phyloP scores from a whole-genome alignment of 2,329 filamentous ascomycete genomes.

The Sporothrix dimorphospora region DNA sequence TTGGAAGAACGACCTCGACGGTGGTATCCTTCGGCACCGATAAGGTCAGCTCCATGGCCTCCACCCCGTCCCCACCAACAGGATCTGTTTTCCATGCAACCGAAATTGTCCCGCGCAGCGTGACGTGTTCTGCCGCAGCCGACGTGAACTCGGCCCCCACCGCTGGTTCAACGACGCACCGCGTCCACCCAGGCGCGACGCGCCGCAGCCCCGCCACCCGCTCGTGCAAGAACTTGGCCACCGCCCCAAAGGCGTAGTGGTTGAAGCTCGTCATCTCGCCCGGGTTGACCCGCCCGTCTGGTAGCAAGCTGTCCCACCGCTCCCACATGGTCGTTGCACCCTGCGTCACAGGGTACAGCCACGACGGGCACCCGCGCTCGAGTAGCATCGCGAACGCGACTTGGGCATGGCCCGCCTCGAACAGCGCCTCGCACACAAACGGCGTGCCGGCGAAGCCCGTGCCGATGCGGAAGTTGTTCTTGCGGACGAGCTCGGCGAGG shows the following conservation, averaged over 20 bases:
- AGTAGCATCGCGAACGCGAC: conserved; percentile 41
- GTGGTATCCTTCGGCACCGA: conserved; percentile 2
- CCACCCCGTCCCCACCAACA: not conserved
- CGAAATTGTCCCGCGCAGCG: not conserved
- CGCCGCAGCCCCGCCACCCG: conserved; percentile 1
- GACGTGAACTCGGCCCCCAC: not conserved
- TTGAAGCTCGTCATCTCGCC: conserved; percentile 48
- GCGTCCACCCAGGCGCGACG: conserved; percentile 17
- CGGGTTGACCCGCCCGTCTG: conserved; percentile 44
- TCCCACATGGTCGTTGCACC: conserved; percentile 47
- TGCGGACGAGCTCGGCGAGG: conserved; percentile 4
- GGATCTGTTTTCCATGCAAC: not conserved
- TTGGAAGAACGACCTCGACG: conserved; percentile 9
- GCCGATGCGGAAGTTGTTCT: conserved; percentile 30
- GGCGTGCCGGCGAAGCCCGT: conserved; percentile 38
- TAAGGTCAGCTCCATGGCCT: not conserved
- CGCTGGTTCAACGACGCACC: not conserved
- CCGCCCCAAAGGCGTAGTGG: conserved; percentile 45
- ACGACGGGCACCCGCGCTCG: conserved; percentile 40
- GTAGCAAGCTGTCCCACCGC: conserved; percentile 47
- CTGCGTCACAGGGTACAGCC: conserved; percentile 46
- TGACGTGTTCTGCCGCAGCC: not conserved
- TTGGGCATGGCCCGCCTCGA: conserved; percentile 33
- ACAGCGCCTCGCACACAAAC: conserved; percentile 32
- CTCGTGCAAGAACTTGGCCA: conserved; percentile 12